phyloP scores from a whole-genome alignment of 2,329 filamentous ascomycete genomes.

The Pseudogymnoascus sp. region DNA sequence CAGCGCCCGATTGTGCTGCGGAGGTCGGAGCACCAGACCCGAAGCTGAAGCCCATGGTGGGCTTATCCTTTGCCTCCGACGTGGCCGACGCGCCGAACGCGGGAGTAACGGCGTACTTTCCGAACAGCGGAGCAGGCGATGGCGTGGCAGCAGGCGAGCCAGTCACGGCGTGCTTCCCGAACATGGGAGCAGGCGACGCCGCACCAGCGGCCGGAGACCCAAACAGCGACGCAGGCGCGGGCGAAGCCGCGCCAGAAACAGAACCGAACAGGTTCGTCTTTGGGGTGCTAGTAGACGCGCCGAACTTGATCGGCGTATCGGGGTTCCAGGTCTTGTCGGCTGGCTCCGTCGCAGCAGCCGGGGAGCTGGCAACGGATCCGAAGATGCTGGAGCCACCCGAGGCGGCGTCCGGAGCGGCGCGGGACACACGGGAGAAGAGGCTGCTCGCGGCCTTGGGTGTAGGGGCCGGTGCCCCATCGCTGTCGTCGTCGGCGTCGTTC shows the following conservation, averaged over 20 bases:
- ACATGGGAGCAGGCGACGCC: slow-evolving; percentile 15
- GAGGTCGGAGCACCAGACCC: not conserved
- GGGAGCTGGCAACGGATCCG: slow-evolving; percentile 31
- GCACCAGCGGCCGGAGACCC: slow-evolving; percentile 8
- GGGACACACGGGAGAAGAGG: not conserved
- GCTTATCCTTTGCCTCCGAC: slow-evolving; percentile 16
- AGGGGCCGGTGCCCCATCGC: not conserved
- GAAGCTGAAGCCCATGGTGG: not conserved
- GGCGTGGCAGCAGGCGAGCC: slow-evolving; percentile 16
- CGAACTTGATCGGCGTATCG: slow-evolving; percentile 47
- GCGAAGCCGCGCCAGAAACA: slow-evolving; percentile 15
- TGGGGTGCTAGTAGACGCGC: slow-evolving; percentile 26
- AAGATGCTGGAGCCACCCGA: slow-evolving; percentile 15
- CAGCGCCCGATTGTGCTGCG: not conserved
- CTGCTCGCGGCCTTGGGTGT: slow-evolving; percentile 1
- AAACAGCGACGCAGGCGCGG: slow-evolving; percentile 8
- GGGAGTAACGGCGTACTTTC: slow-evolving; percentile 12
- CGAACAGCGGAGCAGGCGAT: slow-evolving; percentile 17
- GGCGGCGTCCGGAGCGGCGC: slow-evolving; percentile 15
- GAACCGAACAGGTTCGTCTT: slow-evolving; percentile 26
- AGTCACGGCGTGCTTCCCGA: slow-evolving; percentile 13
- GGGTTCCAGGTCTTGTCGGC: slow-evolving; percentile 42
- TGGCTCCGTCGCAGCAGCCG: slow-evolving; percentile 16
- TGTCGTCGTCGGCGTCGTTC: slow-evolving; percentile 31
- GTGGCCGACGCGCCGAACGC: slow-evolving; percentile 17